phyloP scores from a whole-genome alignment of 2,329 filamentous ascomycete species.

The Metarhizium rileyi region DNA sequence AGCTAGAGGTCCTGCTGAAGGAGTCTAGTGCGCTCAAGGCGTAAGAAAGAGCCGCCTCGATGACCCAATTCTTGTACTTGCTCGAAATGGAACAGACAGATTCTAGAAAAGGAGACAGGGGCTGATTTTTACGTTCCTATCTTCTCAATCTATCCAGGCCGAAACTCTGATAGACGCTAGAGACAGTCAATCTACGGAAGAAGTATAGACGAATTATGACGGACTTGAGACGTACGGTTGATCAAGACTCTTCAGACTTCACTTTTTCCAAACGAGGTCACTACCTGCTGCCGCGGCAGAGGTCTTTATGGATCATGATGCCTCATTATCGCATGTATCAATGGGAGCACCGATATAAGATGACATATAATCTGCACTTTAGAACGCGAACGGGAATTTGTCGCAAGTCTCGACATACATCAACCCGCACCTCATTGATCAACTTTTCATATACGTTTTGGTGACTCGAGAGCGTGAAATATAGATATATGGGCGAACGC shows the following conservation, averaged over 20 bases:
- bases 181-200: not conserved
- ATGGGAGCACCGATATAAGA: no score
- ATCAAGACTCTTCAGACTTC: no score
- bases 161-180: conserved; percentile 4
- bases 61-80: not conserved
- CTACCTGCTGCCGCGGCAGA: no score
- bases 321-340: no score
- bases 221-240: not conserved
- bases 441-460: not conserved
- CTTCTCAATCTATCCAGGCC: not conserved
- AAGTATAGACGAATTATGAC: not conserved
- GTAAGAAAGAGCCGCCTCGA: conserved; percentile 20
- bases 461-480: not conserved
- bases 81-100: not conserved
- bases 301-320: no score
- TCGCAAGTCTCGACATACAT: no score
- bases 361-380: no score
- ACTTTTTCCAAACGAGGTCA: no score
- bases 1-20: conserved; percentile 31
- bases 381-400: no score
- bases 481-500: not conserved
- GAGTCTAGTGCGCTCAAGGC: conserved; percentile 32
- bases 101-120: not conserved
- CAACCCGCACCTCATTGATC: no score
- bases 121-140: conserved; percentile 1